phyloP scores from a whole-genome alignment of 2,329 filamentous ascomycete species.

The Sporothrix luriei region DNA sequence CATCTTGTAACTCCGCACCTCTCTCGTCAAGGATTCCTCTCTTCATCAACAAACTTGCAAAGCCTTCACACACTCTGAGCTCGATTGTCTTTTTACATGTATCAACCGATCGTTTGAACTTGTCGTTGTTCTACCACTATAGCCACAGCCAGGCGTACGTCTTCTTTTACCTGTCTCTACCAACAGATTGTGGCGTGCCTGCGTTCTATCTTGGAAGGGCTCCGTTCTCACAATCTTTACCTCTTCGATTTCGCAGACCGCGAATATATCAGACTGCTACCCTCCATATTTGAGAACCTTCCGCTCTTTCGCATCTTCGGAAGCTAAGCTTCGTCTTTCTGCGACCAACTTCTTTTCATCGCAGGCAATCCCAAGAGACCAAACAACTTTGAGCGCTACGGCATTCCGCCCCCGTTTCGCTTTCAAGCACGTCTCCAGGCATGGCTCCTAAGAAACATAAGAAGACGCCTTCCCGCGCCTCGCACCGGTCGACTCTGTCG shows the following conservation, averaged over 20 bases:
- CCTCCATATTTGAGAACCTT: not conserved
- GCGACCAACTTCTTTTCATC: not conserved
- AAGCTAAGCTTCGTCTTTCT: not conserved
- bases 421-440: constrained; percentile 17
- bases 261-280: not conserved
- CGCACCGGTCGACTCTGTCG: constrained; percentile 67
- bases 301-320: not conserved
- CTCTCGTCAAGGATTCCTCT: not conserved
- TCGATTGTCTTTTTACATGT: not conserved
- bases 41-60: not conserved
- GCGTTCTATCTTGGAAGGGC: constrained; percentile 18
- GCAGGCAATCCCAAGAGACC: no score
- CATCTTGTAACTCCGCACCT: not conserved
- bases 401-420: not conserved
- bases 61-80: not conserved
- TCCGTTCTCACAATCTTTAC: not conserved
- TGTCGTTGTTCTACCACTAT: not conserved
- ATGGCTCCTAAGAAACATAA: constrained; percentile 52
- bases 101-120: not conserved
- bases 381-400: not conserved
- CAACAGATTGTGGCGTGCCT: not conserved
- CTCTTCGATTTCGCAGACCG: not conserved
- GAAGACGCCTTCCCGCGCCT: constrained; percentile 44
- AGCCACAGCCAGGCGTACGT: not conserved
- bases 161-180: not conserved